Percentiles rank a stretch among this genome's conserved stretches.
Conservation (phyloP, 1,284 basidiomycete species). For the Cutaneotrichosporon sp. region DNA sequence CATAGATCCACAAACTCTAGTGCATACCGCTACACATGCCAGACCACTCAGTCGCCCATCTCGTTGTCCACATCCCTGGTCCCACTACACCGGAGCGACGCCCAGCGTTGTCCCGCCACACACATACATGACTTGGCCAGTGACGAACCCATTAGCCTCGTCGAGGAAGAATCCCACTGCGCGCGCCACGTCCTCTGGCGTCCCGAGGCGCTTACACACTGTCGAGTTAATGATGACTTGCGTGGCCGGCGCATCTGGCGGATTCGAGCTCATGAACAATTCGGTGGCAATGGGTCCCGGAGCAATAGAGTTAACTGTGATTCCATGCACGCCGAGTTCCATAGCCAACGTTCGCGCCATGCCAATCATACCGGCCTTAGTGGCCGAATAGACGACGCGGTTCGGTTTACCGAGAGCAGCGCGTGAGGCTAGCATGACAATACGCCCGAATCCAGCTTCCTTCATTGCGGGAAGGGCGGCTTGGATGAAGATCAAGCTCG, state of each 20-base stretch:
- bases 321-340: conserved; percentile 74
- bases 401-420: conserved; percentile 50
- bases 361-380: conserved; percentile 78
- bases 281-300: conserved; percentile 92
- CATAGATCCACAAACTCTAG: not conserved
- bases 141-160: conserved; percentile 16
- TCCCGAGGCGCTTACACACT: conserved; percentile 85
- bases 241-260: conserved; percentile 52
- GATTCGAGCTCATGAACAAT: conserved; percentile 52
- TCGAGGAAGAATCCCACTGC: conserved; percentile 83
- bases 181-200: conserved; percentile 75
- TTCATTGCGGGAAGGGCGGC: conserved; percentile 15
- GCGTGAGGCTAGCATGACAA: conserved; percentile 23
- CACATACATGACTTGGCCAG: conserved; percentile 23
- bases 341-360: conserved; percentile 60
- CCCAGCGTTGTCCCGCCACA: conserved; percentile 24
- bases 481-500: conserved; percentile 15
- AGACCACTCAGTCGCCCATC: not conserved
- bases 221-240: conserved; percentile 89
- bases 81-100: conserved; percentile 14
- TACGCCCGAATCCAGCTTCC: conserved; percentile 16
- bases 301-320: conserved; percentile 83
- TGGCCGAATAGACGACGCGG: conserved; percentile 86
- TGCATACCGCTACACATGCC: not conserved
- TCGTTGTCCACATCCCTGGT: not conserved